These are phyloP conservation scores for Sarcodon sp. DNA, from an alignment of 768 basidiomycete species.

Conservation along the genomic window DNA sequence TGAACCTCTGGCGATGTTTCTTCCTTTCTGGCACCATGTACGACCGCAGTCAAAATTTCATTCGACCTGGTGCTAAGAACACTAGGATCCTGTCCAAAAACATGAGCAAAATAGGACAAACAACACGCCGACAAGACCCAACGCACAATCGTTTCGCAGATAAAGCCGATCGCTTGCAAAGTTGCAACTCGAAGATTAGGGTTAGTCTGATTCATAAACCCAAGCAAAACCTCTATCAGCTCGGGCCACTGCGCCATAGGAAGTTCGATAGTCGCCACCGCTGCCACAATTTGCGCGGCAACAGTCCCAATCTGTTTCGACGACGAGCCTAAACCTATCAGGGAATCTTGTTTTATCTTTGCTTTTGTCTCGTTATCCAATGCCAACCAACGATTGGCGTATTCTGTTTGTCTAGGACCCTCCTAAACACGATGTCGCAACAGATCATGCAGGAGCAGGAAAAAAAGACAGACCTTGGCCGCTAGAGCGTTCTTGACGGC, in stretches of 20 bases:
- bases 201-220: constrained; percentile 69
- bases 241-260: constrained; percentile 83
- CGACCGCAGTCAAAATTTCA: constrained; percentile 96
- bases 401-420: constrained; percentile 56
- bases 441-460: constrained; percentile 9
- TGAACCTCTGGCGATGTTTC: constrained; percentile 89
- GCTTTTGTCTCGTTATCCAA: constrained; percentile 51
- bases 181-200: constrained; percentile 74
- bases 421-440: constrained; percentile 37
- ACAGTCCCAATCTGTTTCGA: constrained; percentile 67
- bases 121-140: constrained; percentile 3
- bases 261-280: constrained; percentile 89
- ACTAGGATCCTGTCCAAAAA: constrained; percentile 70
- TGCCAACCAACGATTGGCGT: constrained; percentile 72
- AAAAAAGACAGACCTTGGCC: constrained; percentile 55
- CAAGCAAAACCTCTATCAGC: constrained; percentile 77
- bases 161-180: constrained; percentile 90
- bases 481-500: constrained; percentile 93
- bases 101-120: constrained; percentile 6
- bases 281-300: constrained; percentile 88
- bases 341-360: constrained; percentile 82
- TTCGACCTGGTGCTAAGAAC: constrained; percentile 83
- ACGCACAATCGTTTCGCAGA: constrained; percentile 94
- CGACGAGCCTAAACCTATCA: constrained; percentile 70
- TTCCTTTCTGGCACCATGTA: constrained; percentile 95